Conservation (phyloP, 202 grass and related monocot species). For the Alloteropsis angusta region DNA sequence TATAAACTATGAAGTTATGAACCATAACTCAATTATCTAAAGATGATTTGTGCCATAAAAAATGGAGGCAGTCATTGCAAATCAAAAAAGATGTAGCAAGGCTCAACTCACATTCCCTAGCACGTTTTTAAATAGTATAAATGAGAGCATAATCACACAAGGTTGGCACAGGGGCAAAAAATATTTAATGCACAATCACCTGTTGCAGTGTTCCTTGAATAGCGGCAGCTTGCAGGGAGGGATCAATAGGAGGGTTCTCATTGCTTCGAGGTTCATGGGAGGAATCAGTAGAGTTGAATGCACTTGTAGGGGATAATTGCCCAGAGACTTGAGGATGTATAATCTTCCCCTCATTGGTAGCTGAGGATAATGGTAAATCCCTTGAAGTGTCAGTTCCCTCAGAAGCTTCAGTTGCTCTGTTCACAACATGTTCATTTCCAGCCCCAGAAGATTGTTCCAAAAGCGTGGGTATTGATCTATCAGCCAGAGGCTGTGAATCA, state of each 20-base stretch:
- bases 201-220: slow-evolving; percentile 70
- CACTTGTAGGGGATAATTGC: slow-evolving; percentile 35
- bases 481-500: slow-evolving; percentile 22
- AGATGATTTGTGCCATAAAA: background rate
- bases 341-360: slow-evolving; percentile 41
- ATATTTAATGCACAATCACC: slow-evolving; percentile 30
- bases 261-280: slow-evolving; percentile 47
- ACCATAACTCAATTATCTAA: background rate
- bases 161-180: background rate
- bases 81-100: background rate
- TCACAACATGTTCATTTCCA: slow-evolving; percentile 26
- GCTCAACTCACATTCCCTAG: background rate
- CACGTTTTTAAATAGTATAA: background rate
- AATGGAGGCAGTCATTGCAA: background rate
- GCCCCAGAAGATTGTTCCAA: slow-evolving; percentile 23
- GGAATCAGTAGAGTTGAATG: slow-evolving; percentile 42
- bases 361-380: slow-evolving; percentile 27
- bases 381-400: slow-evolving; percentile 30
- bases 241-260: slow-evolving; percentile 31
- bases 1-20: background rate
- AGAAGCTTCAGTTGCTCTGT: slow-evolving; percentile 30
- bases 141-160: background rate
- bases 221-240: slow-evolving; percentile 32
- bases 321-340: slow-evolving; percentile 37
- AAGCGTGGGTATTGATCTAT: slow-evolving; percentile 6